phyloP scores from a whole-genome alignment of 2,329 filamentous ascomycete species.

The Setomelanomma holmii region DNA sequence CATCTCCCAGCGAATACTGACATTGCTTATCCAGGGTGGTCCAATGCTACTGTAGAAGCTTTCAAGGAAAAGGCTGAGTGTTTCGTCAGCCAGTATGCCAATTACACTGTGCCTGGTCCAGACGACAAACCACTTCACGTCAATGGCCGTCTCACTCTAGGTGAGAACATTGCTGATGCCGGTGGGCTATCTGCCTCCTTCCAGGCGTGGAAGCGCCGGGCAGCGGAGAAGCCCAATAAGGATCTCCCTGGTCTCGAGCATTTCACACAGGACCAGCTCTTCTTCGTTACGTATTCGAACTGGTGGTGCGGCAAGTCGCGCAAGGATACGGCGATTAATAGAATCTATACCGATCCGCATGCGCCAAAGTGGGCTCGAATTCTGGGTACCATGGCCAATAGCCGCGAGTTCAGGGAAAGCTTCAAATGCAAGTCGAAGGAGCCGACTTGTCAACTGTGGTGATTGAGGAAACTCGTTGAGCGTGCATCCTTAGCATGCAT shows the following conservation, averaged over 20 bases:
- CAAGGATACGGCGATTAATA: slow-evolving; percentile 63
- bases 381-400: slow-evolving; percentile 71
- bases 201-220: slow-evolving; percentile 69
- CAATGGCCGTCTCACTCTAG: slow-evolving; percentile 68
- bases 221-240: slow-evolving; percentile 56
- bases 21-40: slow-evolving; percentile 59
- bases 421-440: slow-evolving; percentile 71
- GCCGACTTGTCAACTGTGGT: slow-evolving; percentile 75
- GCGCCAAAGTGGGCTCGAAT: slow-evolving; percentile 67
- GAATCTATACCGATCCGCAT: slow-evolving; percentile 70
- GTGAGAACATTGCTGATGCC: slow-evolving; percentile 76
- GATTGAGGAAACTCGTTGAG: slow-evolving; percentile 30
- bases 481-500: too few species aligned
- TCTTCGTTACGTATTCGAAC: slow-evolving; percentile 71
- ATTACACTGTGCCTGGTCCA: slow-evolving; percentile 65
- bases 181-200: slow-evolving; percentile 70
- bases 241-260: slow-evolving; percentile 63
- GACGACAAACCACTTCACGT: slow-evolving; percentile 66
- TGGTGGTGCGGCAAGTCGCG: slow-evolving; percentile 72
- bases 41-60: slow-evolving; percentile 62
- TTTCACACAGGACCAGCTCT: slow-evolving; percentile 73
- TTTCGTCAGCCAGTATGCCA: slow-evolving; percentile 71
- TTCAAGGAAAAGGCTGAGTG: slow-evolving; percentile 69
- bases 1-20: background rate
- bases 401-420: slow-evolving; percentile 69